Evolutionary conservation across 768 basidiomycete genomes (phyloP), one percentile per base, ranked within the genome.

Genomic region (Pisolithus orientalis): DNA sequence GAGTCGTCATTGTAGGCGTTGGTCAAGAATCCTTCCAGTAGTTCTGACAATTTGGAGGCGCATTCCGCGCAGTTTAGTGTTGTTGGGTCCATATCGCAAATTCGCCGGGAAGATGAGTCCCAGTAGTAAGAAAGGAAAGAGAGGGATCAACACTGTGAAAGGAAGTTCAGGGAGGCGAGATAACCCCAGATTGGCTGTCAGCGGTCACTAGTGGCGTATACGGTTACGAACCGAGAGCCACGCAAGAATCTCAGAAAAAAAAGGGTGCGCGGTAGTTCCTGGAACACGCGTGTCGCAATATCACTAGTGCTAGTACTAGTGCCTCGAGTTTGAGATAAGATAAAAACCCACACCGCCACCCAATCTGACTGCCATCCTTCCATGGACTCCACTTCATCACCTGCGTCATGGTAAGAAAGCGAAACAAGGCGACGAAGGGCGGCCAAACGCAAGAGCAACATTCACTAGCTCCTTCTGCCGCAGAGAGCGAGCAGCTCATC

Each of bases 401-500:
- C 27, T 42, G 32, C 25, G 46, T 24, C 14, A 82, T 82, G 80
- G 72, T 66, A 47, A 73, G 74, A 45, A 89, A 83, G 65, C 75
- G 71, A 64, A 80, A 75, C 59, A 84, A 82, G 66, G 54, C 72
- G 44, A 82, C 80, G 69, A 80, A 82, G 64, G 53, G 60, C 6
- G 42, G 68, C 1, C 50, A 57, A 13, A 40, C 62, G 25, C 43
- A 50, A 13, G 14, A 56, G 3, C 38, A 62, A n/a, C 60, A 63
- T 43, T 57, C 67, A 24, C 59, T 65, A 7, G 63, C 65, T 14
- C 53, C 65, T 1, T 65, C 72, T 29, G 59, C 70, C 1, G 54
- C 57, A 17, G 75, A 78, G 40, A 79, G 85, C 51, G 78, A 81
- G 43, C 77, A 78, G 9, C 74, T 92, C 44, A 74, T 92, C 72